Percentiles rank a stretch among this genome's conserved stretches.
phyloP scores from a whole-genome alignment of 495 filamentous ascomycete genomes.

The Aspergillus heteromorphus region DNA sequence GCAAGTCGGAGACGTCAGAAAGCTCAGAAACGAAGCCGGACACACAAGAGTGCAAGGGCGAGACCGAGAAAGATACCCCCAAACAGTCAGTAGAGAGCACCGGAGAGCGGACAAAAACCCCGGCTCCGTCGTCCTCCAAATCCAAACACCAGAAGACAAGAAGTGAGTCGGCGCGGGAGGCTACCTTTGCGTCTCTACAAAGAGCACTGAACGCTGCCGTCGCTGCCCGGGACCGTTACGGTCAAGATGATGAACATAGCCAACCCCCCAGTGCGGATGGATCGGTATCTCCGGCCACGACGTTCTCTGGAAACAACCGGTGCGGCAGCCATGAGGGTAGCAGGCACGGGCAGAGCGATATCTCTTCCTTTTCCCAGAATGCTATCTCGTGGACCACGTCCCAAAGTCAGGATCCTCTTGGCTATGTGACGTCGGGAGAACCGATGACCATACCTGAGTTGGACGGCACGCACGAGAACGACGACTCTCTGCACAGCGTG shows the following conservation, averaged over 20 bases:
- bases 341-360: conserved; percentile 9
- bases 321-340: conserved; percentile 1
- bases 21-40: conserved; percentile 22
- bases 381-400: conserved; percentile 30
- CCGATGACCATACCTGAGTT: conserved; percentile 17
- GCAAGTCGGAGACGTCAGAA: conserved; percentile 28
- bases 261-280: conserved; percentile 7
- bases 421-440: conserved; percentile 20
- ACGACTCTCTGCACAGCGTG: conserved; percentile 5
- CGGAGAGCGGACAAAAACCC: conserved; percentile 21
- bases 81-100: conserved; percentile 22
- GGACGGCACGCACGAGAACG: conserved; percentile 11
- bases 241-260: conserved; percentile 11
- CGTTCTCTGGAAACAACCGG: conserved; percentile 20
- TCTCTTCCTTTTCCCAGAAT: conserved; percentile 29
- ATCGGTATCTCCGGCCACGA: conserved; percentile 31
- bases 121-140: conserved; percentile 13
- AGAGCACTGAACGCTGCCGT: conserved; percentile 41
- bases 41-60: conserved; percentile 21
- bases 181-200: conserved; percentile 43
- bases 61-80: conserved; percentile 27
- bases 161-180: conserved; percentile 40
- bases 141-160: conserved; percentile 38
- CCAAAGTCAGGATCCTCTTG: conserved; percentile 26
- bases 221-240: conserved; percentile 35